A percentile compares a stretch with the other conserved stretches of the same genome.
Conservation (phyloP, 345 rosid species). For the Erysimum cheiranthoides region DNA sequence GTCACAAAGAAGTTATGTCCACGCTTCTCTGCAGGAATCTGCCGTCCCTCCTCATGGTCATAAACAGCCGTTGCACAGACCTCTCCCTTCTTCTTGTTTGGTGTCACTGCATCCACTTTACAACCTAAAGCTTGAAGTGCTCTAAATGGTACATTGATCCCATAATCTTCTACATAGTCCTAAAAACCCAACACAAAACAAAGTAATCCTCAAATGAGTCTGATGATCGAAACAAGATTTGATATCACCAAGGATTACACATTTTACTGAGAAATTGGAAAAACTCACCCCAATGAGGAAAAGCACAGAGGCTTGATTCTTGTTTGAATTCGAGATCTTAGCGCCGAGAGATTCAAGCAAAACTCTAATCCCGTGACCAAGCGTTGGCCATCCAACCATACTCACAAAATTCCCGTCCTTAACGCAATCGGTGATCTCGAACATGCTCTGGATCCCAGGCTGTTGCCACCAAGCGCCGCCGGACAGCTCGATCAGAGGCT, state of each 20-base stretch:
- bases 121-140: constrained; percentile 59
- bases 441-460: constrained; percentile 47
- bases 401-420: constrained; percentile 55
- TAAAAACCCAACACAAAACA: constrained; percentile 27
- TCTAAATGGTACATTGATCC: constrained; percentile 56
- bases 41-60: constrained; percentile 53
- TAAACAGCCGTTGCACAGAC: constrained; percentile 53
- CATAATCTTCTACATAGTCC: constrained; percentile 64
- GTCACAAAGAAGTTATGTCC: constrained; percentile 57
- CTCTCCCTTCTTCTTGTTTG: constrained; percentile 56
- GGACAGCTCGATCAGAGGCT: constrained; percentile 52
- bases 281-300: constrained; percentile 54
- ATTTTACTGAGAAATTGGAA: not conserved
- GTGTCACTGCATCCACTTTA: constrained; percentile 55
- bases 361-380: constrained; percentile 47
- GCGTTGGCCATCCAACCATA: constrained; percentile 56
- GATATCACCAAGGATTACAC: not conserved
- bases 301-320: constrained; percentile 43
- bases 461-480: constrained; percentile 62
- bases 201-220: not conserved
- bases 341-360: constrained; percentile 55
- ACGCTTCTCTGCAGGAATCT: constrained; percentile 52
- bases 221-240: constrained; percentile 1
- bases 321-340: constrained; percentile 26
- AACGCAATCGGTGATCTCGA: constrained; percentile 56